Conservation (phyloP, 768 basidiomycete species). For the Podaxis rugospora region DNA sequence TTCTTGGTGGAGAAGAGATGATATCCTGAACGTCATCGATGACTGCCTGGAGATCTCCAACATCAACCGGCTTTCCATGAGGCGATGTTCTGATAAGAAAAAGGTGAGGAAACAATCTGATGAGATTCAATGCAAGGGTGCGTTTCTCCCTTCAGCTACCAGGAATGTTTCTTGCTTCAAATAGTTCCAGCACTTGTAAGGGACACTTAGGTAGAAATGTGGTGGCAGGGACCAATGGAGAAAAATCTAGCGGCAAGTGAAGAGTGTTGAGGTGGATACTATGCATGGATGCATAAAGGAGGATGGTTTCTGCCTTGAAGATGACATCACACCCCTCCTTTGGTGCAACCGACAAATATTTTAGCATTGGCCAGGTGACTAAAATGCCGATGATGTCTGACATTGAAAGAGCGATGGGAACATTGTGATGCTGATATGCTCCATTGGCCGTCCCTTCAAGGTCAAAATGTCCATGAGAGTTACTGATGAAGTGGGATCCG, state of each 20-base stretch:
- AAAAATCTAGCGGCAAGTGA: not conserved
- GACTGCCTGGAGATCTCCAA: not conserved
- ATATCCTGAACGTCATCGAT: not conserved
- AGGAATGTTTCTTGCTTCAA: not conserved
- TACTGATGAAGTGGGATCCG: not conserved
- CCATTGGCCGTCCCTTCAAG: not conserved
- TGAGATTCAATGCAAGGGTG: not conserved
- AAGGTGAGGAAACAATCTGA: not conserved
- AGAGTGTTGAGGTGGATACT: not conserved
- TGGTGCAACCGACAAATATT: not conserved
- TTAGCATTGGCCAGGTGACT: not conserved
- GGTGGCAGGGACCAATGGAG: not conserved
- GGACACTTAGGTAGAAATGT: not conserved
- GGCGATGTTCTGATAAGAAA: not conserved
- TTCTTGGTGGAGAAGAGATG: not conserved
- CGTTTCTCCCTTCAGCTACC: not conserved
- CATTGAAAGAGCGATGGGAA: not conserved
- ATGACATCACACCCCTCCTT: not conserved
- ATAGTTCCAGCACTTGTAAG: not conserved
- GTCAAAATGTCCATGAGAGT: not conserved
- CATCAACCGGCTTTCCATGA: not conserved
- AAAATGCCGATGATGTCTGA: not conserved
- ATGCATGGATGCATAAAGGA: not conserved
- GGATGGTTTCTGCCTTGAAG: not conserved
- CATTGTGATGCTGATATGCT: not conserved